These are phyloP conservation scores for Tetrahymena elliotti DNA, from an alignment of 73 alveolate species.

Conservation along the genomic window DNA sequence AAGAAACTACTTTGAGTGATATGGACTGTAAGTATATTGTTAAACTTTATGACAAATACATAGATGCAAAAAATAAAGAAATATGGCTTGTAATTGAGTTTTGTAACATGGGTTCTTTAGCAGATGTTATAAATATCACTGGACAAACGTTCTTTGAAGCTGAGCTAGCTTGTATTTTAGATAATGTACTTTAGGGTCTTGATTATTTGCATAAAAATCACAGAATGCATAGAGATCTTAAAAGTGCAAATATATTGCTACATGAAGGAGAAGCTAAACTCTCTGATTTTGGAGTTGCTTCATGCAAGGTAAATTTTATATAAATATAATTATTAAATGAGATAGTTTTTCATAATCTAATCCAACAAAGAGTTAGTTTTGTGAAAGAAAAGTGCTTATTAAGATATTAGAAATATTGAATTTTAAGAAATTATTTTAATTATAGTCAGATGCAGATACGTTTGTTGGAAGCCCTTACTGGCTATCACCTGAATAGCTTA, in stretches of 20 bases:
- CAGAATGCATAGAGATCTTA: not conserved
- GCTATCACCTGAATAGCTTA: slow-evolving; percentile 45
- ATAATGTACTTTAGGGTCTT: not conserved
- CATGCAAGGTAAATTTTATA: not conserved
- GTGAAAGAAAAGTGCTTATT: no score
- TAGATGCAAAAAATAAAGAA: not conserved
- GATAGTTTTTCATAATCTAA: no score
- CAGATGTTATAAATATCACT: not conserved
- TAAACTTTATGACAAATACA: not conserved
- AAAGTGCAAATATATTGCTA: not conserved
- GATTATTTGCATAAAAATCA: not conserved
- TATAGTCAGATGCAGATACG: not conserved
- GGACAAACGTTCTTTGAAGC: not conserved
- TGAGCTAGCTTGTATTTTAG: not conserved
- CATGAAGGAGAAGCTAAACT: not conserved
- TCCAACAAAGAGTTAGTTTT: no score
- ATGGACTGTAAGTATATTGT: not conserved
- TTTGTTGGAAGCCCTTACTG: slow-evolving; percentile 47
- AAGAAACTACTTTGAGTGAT: not conserved
- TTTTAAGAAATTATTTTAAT: not conserved
- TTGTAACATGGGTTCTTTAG: not conserved
- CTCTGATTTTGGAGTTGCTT: not conserved
- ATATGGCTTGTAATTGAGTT: not conserved
- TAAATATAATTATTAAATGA: no score
- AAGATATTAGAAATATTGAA: no score